Evolutionary conservation across 306 rosid genomes (phyloP).

Genomic region (Begonia loranthoides): DNA sequence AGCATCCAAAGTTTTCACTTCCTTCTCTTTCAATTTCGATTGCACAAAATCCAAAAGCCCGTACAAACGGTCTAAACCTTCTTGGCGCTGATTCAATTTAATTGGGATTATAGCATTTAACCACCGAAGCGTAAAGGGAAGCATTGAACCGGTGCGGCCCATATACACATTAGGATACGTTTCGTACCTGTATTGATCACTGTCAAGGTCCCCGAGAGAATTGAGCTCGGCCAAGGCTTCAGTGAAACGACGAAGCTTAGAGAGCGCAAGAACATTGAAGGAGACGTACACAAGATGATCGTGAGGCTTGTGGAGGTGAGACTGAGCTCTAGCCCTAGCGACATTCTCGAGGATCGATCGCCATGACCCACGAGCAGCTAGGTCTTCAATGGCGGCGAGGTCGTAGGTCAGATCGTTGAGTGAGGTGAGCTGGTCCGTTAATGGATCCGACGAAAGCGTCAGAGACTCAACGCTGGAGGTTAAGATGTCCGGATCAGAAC

Average conservation of each 20-base stretch:
- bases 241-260: slow-evolving; percentile 71
- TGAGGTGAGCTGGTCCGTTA: slow-evolving; percentile 23
- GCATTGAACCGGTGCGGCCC: slow-evolving; percentile 66
- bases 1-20: slow-evolving; percentile 3
- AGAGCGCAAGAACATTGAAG: slow-evolving; percentile 64
- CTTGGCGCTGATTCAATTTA: slow-evolving; percentile 61
- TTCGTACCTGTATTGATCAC: slow-evolving; percentile 54
- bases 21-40: slow-evolving; percentile 22
- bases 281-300: slow-evolving; percentile 77
- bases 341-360: slow-evolving; percentile 76
- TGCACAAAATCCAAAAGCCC: slow-evolving; percentile 49
- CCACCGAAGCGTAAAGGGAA: slow-evolving; percentile 90
- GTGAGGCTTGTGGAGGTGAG: slow-evolving; percentile 72
- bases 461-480: slow-evolving; percentile 12
- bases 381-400: slow-evolving; percentile 57
- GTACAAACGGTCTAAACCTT: slow-evolving; percentile 70
- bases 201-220: slow-evolving; percentile 59
- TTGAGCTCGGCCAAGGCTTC: slow-evolving; percentile 77
- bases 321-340: slow-evolving; percentile 57
- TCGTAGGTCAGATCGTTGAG: slow-evolving; percentile 52
- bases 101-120: slow-evolving; percentile 50
- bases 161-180: slow-evolving; percentile 48
- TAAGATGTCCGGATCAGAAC: slow-evolving; percentile 19
- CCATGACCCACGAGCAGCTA: slow-evolving; percentile 87
- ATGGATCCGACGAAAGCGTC: slow-evolving; percentile 27